Conservation (phyloP, 331 rosid genomes). For the Saraca asoca region DNA sequence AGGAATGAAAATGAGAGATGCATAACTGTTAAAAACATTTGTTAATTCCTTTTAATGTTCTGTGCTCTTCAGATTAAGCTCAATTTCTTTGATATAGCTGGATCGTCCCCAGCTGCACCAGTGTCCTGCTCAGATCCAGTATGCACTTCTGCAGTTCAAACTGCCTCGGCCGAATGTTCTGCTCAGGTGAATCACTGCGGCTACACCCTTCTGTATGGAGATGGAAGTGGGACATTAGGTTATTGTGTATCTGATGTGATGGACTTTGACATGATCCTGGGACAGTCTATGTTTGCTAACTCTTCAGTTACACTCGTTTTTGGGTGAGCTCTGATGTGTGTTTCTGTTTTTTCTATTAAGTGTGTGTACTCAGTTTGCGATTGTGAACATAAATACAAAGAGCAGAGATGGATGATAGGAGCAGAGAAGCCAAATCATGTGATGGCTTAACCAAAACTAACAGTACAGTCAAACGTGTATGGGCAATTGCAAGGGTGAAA, state of each 20-base stretch:
- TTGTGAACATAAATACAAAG: conserved; percentile 21
- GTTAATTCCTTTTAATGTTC: too few species aligned
- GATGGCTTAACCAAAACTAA: neutral
- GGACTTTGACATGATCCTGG: conserved; percentile 74
- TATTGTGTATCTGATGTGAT: conserved; percentile 75
- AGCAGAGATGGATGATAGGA: too few species aligned
- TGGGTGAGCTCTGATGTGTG: conserved; percentile 67
- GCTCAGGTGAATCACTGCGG: conserved; percentile 75
- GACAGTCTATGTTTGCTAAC: conserved; percentile 66
- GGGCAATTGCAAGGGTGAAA: neutral
- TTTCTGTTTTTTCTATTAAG: too few species aligned
- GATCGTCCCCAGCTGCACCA: conserved; percentile 67
- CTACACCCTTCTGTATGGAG: conserved; percentile 81
- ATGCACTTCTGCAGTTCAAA: conserved; percentile 64
- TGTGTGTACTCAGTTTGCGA: conserved; percentile 21
- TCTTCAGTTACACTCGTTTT: conserved; percentile 71
- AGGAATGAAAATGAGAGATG: too few species aligned
- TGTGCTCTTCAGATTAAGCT: conserved; percentile 73
- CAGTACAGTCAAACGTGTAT: neutral
- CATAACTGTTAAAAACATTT: too few species aligned
- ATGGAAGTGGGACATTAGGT: conserved; percentile 95
- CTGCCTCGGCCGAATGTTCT: conserved; percentile 60
- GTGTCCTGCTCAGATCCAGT: conserved; percentile 77
- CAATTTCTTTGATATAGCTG: conserved; percentile 68
- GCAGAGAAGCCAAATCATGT: too few species aligned